Percentiles rank a stretch among this genome's conserved stretches.
Evolutionary conservation across 2,329 filamentous ascomycete genomes (phyloP).

Genomic region (Cadophora sp.): DNA sequence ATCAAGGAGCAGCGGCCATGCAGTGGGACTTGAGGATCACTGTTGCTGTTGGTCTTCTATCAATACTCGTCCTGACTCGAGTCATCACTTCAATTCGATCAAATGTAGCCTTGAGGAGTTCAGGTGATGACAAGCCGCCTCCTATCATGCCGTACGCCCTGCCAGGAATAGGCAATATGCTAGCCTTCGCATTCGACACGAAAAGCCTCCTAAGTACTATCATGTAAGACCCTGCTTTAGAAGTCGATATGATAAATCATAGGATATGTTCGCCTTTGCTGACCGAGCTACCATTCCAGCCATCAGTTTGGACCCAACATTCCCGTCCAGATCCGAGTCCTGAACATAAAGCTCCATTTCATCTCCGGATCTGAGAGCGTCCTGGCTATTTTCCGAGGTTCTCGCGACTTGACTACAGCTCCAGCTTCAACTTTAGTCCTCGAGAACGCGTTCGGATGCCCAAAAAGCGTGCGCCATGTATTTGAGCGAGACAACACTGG

Average conservation of each 20-base stretch:
- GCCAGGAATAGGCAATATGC: conserved; percentile 34
- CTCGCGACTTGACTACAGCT: conserved; percentile 29
- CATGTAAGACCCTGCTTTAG: conserved; percentile 17
- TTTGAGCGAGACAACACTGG: conserved; percentile 32
- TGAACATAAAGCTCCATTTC: conserved; percentile 29
- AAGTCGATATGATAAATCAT: too few species aligned
- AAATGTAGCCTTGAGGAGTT: conserved; percentile 12
- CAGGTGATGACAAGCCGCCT: conserved; percentile 22
- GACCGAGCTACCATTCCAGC: conserved; percentile 14
- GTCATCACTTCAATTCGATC: conserved; percentile 25
- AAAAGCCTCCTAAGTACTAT: conserved; percentile 25
- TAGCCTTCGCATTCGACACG: conserved; percentile 33
- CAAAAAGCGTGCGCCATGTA: conserved; percentile 15
- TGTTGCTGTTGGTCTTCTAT: conserved; percentile 1
- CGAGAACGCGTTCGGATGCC: conserved; percentile 33
- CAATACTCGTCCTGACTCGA: conserved; percentile 19
- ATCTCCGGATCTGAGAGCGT: conserved; percentile 34
- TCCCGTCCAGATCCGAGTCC: conserved; percentile 32
- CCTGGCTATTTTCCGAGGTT: conserved; percentile 31
- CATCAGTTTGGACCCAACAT: conserved; percentile 27
- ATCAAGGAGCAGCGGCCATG: conserved; percentile 12
- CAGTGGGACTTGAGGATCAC: conserved; percentile 23
- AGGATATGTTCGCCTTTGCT: background rate
- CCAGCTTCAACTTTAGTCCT: conserved; percentile 26
- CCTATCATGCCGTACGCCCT: conserved; percentile 33